Base-by-base conservation (phyloP, 441 rosid genomes). In the Populus tomentosa region DNA sequence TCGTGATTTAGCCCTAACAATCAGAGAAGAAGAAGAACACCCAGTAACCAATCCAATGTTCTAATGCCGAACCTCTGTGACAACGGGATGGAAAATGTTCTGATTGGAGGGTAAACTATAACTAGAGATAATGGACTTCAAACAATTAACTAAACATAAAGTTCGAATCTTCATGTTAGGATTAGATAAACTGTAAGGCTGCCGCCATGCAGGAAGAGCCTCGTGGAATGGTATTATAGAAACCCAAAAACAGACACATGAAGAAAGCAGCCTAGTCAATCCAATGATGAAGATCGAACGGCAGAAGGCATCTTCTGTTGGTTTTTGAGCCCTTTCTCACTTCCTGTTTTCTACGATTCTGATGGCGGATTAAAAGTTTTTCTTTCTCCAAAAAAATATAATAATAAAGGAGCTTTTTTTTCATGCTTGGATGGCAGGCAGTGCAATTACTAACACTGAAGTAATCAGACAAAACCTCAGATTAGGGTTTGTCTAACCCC, bases 281-380 rank as follows among this genome's bases (percentile, higher is more conserved):
- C 30, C 30, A 28, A 28, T 28, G 30, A 28, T 28, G 30, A 28
- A 28, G 30, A 28, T 28, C 30, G 30, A 28, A 28, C 59, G 16
- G 61, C 61, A 1, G 68, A 62, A 76, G 42, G 79, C 72, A 77
- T 72, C 75, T 81, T 75, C 56, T 40, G 24, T 69, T 56, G 50
- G 61, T 50, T 42, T 76, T 42, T 40, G 72, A 67, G 77, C 76
- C 56, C 75, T 33, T 33, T 67, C 74, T 67, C 24, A 62, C 14
- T 70, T 40, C 24, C 28, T 20, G 72, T 38, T 40, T 21, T 14
- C 53, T 13, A 14, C 11, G 28, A 62, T 21, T 62, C 28, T 62
- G 6, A 13, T 4, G 53, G 13, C 53, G 10, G 53, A 33, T 33
- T 33, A 33, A 5, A 33, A 33, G 30, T 28, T 28, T 28, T 28